phyloP scores from a whole-genome alignment of 345 rosid genomes.

The Salix purpurea region DNA sequence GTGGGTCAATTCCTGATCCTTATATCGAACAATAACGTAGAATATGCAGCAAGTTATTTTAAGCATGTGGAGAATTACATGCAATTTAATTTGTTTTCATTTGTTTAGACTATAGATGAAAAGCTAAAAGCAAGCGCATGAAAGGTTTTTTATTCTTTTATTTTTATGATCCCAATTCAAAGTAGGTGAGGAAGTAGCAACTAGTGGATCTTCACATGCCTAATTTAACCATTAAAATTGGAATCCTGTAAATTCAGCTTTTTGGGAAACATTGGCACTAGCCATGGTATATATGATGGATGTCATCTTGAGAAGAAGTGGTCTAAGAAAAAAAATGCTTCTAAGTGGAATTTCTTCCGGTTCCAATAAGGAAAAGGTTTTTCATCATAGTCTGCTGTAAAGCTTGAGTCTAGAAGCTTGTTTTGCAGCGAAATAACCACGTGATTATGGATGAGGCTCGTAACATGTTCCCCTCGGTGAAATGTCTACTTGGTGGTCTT shows the following conservation, averaged over 20 bases:
- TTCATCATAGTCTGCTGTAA: too few relatives aligned
- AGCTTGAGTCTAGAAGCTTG: too few relatives aligned
- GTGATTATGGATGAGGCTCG: too few relatives aligned
- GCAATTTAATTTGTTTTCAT: background rate
- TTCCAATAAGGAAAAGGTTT: too few relatives aligned
- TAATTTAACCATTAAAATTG: background rate
- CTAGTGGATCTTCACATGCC: background rate
- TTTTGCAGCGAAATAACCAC: too few relatives aligned
- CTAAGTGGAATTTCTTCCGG: background rate
- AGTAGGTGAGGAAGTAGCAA: background rate
- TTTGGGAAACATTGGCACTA: background rate
- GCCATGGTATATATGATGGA: background rate
- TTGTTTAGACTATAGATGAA: background rate
- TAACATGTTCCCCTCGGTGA: too few relatives aligned
- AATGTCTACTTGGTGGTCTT: too few relatives aligned
- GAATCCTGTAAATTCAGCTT: background rate
- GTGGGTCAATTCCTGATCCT: slow-evolving; percentile 38
- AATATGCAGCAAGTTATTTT: background rate
- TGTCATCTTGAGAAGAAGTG: background rate
- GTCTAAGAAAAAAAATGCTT: background rate
- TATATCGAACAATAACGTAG: background rate
- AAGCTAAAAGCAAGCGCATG: background rate
- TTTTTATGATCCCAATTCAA: background rate
- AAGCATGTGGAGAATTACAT: background rate
- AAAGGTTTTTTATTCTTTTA: background rate